Base-by-base conservation (phyloP, 1,284 basidiomycete species). In the Baeospora myosura region DNA sequence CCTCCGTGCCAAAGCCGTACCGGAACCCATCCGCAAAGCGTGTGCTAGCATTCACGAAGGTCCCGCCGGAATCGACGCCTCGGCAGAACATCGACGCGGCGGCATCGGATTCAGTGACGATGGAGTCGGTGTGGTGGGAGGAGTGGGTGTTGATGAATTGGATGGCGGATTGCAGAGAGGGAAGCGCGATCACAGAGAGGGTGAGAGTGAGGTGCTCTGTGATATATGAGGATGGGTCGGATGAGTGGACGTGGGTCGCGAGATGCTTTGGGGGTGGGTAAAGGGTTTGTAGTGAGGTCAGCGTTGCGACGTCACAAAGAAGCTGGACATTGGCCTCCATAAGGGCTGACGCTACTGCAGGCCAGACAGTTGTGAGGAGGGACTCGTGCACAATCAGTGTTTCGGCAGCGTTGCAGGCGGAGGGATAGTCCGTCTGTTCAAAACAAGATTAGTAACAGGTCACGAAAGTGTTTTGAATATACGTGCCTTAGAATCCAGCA, bases 1-100 rank as follows among this genome's bases (percentile, higher is more conserved):
- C 95, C 64, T 98, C 96, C 1, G 96, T 95, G 1, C 96, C 96
- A 50, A 97, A 90, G 0, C 96, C 96, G 62, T 93, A 99, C 43
- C 96, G 68, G 64, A 95, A 98, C 1, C 96, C 96, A 62, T 99
- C 96, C 0, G 94, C 88, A 57, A 99, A 98, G 35, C 96, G 77
- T 5, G 96, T 96, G 49, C 84, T 89, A 2, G 93, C 90, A 55
- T 99, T 99, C 49, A 97, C 78, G 55, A 88, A 98, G 5, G 90
- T 90, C 39, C 94, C 93, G 1, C 96, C 89, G 2, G 84, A 88
- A 61, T 95, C 92, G 20, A 98, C 82, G 2, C 88, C 88, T 17
- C 84, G 74, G 53, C 85, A 88, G 68, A 98, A 99, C 18, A 68
- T 69, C 16, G 77, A 72, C 26, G 85, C 88, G 32, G 78, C 67